Percentiles rank a stretch among this genome's conserved stretches.
These are phyloP conservation scores for Viola pubescens DNA, from an alignment of 441 rosid species.

Conservation along the genomic window DNA sequence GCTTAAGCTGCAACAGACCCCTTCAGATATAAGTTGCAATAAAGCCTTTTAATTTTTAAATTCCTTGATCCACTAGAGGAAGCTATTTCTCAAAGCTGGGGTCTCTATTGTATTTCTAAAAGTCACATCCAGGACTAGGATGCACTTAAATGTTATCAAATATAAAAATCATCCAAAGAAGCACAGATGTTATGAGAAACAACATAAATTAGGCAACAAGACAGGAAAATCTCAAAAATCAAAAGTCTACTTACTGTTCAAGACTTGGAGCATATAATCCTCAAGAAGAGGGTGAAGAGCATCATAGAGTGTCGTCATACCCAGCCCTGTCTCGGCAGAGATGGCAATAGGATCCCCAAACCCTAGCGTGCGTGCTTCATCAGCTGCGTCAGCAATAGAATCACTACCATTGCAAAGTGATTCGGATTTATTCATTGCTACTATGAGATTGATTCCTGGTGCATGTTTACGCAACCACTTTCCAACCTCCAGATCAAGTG, in stretches of 20 bases:
- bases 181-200: background rate
- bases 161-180: background rate
- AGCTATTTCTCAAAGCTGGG: too few relatives aligned
- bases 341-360: conserved; percentile 87
- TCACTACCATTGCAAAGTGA: conserved; percentile 51
- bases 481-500: conserved; percentile 87
- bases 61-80: too few relatives aligned
- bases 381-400: conserved; percentile 54
- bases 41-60: too few relatives aligned
- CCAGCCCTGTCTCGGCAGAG: conserved; percentile 94
- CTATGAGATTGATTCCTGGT: conserved; percentile 54
- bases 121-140: too few relatives aligned
- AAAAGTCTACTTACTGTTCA: conserved; percentile 42
- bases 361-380: conserved; percentile 58
- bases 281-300: conserved; percentile 63
- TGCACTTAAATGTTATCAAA: too few relatives aligned
- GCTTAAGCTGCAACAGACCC: too few relatives aligned
- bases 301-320: conserved; percentile 73
- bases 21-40: too few relatives aligned
- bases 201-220: background rate
- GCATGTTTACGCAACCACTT: conserved; percentile 87
- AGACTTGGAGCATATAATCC: conserved; percentile 42
- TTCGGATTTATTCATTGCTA: conserved; percentile 86
- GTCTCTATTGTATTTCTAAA: too few relatives aligned
- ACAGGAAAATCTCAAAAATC: background rate